Base-by-base conservation (phyloP, 352 stramenopile genomes). In the Globisporangium cederbergense region DNA sequence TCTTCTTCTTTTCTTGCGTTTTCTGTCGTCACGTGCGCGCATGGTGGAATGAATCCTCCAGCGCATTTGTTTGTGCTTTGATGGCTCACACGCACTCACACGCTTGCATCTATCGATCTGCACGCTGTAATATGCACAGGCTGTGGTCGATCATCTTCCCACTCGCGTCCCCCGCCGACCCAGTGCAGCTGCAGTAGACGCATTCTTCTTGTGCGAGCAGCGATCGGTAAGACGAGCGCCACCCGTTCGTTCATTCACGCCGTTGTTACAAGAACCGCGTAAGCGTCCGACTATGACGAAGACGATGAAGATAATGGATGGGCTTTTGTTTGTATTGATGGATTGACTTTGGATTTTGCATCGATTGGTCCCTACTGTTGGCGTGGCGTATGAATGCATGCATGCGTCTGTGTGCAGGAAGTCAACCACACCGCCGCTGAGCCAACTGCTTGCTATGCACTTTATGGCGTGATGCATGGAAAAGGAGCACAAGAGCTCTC, bases 61-160 rank as follows among this genome's bases (percentile, higher is more conserved):
- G 6, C 50, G 11, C 2, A n/a, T 9, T 7, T 9, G 18, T 13
- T 28, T 13, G 13, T 18, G 30, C 38, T 18, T 55, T 55, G 25
- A 36, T 55, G 11, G 7, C 18, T 65, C 10, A 46, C 30, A 25
- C 38, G 30, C 22, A 25, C 20, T 66, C 30, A 1, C 4, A 4
- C 11, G 14, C 8, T 38, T 51, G 16, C 66, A 5, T 72, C 25
- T 28, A 28, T 28, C 25, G 25, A 28, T 28, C 13, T 65, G 40
- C 66, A 13, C 22, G 10, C 58, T n/a, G 22, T 50, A 6, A 5
- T 42, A 34, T 43, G 8, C 22, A 32, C 50, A 93, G 83, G 67
- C 50, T 93, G 25, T 75, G 81, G 72, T 81, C 90, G 73, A 79
- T 91, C 66, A 40, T 93, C 43, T 90, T 90, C 77, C 83, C 83